Evolutionary conservation across 768 basidiomycete species (phyloP).

Genomic region (Tricholoma sp.): DNA sequence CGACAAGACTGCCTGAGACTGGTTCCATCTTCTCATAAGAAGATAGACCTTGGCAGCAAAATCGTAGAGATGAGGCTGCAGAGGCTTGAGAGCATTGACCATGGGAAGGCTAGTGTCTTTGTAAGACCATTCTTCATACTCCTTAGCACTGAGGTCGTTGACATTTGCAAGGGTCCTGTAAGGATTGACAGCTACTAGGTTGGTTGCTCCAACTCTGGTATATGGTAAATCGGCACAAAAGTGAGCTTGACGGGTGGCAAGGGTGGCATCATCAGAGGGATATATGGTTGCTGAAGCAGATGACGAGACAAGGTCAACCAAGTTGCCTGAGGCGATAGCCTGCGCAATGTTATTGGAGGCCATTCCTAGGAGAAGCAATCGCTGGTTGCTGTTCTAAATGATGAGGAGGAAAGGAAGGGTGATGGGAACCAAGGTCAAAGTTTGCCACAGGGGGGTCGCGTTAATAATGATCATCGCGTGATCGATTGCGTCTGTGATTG

Average conservation of each 20-base stretch:
- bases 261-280: slow-evolving; percentile 81
- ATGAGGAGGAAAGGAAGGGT: slow-evolving; percentile 14
- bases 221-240: slow-evolving; percentile 86
- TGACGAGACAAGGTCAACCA: slow-evolving; percentile 69
- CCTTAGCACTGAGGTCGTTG: slow-evolving; percentile 76
- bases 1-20: slow-evolving; percentile 74
- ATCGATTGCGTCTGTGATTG: too few relatives aligned
- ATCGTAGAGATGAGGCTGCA: slow-evolving; percentile 88
- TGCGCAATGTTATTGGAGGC: slow-evolving; percentile 40
- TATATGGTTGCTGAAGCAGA: slow-evolving; percentile 71
- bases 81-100: slow-evolving; percentile 48
- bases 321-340: slow-evolving; percentile 68
- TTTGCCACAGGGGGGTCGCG: not conserved
- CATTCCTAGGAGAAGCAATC: slow-evolving; percentile 25
- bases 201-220: slow-evolving; percentile 65
- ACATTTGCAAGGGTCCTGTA: slow-evolving; percentile 77
- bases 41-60: slow-evolving; percentile 80
- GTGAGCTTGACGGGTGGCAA: slow-evolving; percentile 75
- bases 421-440: slow-evolving; percentile 6
- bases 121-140: slow-evolving; percentile 81
- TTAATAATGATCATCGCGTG: too few relatives aligned
- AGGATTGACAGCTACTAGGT: slow-evolving; percentile 81
- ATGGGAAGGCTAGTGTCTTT: slow-evolving; percentile 67
- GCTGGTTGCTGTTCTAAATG: slow-evolving; percentile 13
- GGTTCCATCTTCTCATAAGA: slow-evolving; percentile 70